Base-by-base conservation (phyloP, 768 basidiomycete species). In the Filobasidium floriforme region DNA sequence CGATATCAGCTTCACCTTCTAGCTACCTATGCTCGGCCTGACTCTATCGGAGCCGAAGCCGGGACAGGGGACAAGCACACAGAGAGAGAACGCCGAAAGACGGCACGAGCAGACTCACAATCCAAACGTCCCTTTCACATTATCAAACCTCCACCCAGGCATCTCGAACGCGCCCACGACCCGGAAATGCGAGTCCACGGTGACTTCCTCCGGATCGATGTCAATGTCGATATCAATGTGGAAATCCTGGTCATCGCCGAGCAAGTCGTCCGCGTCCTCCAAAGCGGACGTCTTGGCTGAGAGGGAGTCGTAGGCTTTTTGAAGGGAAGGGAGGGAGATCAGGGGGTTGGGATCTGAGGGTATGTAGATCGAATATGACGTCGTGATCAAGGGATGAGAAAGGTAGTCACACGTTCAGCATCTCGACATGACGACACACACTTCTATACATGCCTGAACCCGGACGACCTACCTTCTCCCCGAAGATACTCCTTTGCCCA, bases 131-230 rank as follows among this genome's bases (percentile, higher is more conserved):
- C 88, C 88, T 66, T 89, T 81, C 73, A 93, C 89, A 37, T 83
- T 80, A 18, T 92, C 91, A 86, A 90, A 99, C 72, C 88, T 84
- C 87, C 92, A 92, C 14, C 86, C 80, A 0, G 96, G 96, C 92
- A 98, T 97, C 61, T 94, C 92, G 72, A 92, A 94, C 11, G 94
- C 88, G 76, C 94, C 86, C 37, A 98, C 81, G 69, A 97, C 81
- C 72, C 86, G 85, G 32, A 98, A 79, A 75, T 96, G 73, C 1
- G 72, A 65, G 65, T 78, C 77, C 40, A 78, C 68, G 9, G 54
- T 32, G 5, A 57, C 2, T 26, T 57, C 54, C 26, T 57, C 54
- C 26, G 26, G 3, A 28, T 57, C 54, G 4, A 57, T n/a, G 12
- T 32, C 22, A 37, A 37, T 9, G 32, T 37, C 32, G 9, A 37